Base-by-base conservation (phyloP, 495 filamentous ascomycete species). In the Xanthoparmelia taractica region DNA sequence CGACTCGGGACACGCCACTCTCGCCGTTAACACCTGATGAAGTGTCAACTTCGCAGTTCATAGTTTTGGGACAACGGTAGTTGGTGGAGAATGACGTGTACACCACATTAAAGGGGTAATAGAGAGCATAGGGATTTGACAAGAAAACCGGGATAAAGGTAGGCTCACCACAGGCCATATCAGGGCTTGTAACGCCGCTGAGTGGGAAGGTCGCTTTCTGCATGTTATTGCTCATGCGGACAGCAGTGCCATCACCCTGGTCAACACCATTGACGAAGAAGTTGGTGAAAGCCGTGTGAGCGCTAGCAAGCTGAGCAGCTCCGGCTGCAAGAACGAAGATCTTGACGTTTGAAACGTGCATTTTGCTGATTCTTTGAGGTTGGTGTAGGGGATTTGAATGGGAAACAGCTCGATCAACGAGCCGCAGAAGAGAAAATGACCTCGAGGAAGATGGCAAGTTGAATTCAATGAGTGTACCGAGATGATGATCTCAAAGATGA, bases 91-190 rank as follows among this genome's bases (percentile, higher is more conserved):
- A 11, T 0, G n/a, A 23, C 11, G 0, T 52, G 18, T 52, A 17
- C 23, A 4, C 25, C 48, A 52, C 7, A 38, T 65, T 61, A 66
- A 34, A 55, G 56, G 57, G 31, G 20, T 12, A 25, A 34, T 3
- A 40, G 37, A 27, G 18, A 45, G 15, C 43, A 56, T 55, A 54
- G 57, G 34, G 37, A 25, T 31, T 54, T 48, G 50, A 43, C 11
- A 37, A 8, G 23, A 13, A 41, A 27, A 60, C n/a, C 1, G 62
- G 23, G 10, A 2, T 33, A 20, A 18, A 36, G 15, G 13, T 37
- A 57, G 25, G 67, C 81, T 47, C 75, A 87, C 86, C 88, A 67
- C 89, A 92, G 37, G 85, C 86, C 82, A 92, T 87, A 50, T 87
- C 83, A 25, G 77, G 69, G 64, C 81, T 82, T 33, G 68, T 63